Conservation (phyloP, 225 moss, liverwort and hornwort genomes). For the Pseudoscleropodium purum region DNA sequence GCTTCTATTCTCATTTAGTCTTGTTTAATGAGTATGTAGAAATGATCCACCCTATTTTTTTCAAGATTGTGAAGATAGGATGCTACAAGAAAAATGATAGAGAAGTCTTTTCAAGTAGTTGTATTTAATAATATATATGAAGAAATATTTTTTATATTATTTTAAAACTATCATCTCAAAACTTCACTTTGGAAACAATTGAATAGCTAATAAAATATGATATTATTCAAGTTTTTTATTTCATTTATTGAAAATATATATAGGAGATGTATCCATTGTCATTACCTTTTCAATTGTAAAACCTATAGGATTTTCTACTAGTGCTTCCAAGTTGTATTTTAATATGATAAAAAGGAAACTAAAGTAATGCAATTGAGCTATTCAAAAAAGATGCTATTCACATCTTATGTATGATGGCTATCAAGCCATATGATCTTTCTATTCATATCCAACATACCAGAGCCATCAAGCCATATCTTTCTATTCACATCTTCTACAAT, state of each 20-base stretch:
- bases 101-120: background rate
- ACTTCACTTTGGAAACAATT: background rate
- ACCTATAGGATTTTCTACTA: background rate
- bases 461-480: too few species aligned
- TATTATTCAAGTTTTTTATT: too few species aligned
- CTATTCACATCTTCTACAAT: too few species aligned
- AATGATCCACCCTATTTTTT: background rate
- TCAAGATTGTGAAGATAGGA: background rate
- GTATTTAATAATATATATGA: too few species aligned
- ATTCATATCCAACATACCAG: too few species aligned
- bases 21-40: background rate
- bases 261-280: background rate
- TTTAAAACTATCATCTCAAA: too few species aligned
- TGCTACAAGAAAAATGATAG: fast-evolving
- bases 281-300: background rate
- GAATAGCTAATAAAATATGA: background rate
- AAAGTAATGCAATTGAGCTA: background rate
- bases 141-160: too few species aligned
- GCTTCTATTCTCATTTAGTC: background rate
- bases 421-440: too few species aligned
- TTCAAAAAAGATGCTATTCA: too few species aligned
- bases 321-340: background rate
- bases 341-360: background rate
- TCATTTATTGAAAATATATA: background rate
- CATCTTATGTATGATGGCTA: too few species aligned